These are phyloP conservation scores for Astrothelium macrocarpum DNA, from an alignment of 495 filamentous ascomycete species.

Conservation along the genomic window DNA sequence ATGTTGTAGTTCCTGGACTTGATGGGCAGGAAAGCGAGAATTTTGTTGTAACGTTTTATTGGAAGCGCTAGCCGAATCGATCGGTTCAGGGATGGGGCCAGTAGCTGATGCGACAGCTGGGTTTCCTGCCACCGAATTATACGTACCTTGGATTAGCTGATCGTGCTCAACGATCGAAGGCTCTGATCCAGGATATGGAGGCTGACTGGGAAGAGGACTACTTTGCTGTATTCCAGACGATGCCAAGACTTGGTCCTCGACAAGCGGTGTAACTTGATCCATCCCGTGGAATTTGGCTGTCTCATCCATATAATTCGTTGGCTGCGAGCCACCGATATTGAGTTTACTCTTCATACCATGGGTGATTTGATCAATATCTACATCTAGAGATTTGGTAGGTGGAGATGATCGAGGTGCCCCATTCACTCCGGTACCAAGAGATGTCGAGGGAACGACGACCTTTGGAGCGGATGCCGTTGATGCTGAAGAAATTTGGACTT, in stretches of 20 bases:
- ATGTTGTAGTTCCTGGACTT: not conserved
- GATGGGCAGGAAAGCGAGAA: not conserved
- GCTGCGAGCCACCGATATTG: not conserved
- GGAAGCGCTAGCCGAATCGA: not conserved
- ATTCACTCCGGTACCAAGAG: not conserved
- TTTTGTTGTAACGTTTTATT: not conserved
- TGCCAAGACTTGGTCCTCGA: not conserved
- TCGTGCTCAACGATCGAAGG: not conserved
- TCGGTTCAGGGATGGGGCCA: not conserved
- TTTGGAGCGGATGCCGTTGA: not conserved
- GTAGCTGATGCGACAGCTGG: not conserved
- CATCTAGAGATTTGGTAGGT: not conserved
- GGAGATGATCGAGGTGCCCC: not conserved
- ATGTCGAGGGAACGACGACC: not conserved
- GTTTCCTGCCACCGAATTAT: not conserved
- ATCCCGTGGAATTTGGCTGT: not conserved
- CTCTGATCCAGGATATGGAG: not conserved
- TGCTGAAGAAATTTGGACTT: not conserved
- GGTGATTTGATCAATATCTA: not conserved
- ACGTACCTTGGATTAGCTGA: not conserved
- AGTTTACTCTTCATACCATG: not conserved
- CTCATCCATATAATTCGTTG: not conserved
- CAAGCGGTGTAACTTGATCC: not conserved
- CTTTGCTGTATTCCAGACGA: not conserved
- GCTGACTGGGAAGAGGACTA: not conserved